Evolutionary conservation across 257 asterid species (phyloP).

Genomic region (Solanum clarkiae): DNA sequence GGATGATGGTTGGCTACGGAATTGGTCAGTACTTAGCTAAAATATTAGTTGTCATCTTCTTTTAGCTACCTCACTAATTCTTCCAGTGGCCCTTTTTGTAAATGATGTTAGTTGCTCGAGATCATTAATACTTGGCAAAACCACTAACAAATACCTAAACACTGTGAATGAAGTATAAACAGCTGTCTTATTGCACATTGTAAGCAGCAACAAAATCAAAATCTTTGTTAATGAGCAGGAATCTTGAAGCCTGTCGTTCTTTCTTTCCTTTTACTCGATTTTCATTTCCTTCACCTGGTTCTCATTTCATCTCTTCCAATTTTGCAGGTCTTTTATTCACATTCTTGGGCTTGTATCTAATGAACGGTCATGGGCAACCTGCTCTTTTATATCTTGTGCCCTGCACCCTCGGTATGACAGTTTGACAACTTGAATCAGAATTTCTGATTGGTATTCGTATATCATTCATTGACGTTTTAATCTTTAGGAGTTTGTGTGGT

Average conservation of each 20-base stretch:
- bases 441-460: neutral
- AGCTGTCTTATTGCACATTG: neutral
- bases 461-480: neutral
- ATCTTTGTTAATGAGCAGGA: neutral
- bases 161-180: neutral
- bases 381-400: conserved; percentile 68
- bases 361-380: conserved; percentile 52
- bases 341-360: conserved; percentile 34
- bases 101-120: neutral
- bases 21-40: conserved; percentile 46
- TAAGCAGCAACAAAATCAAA: neutral
- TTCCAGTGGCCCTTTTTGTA: neutral
- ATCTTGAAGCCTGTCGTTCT: neutral
- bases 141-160: neutral
- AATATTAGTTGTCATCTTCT: neutral
- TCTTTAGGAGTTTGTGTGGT: conserved; percentile 21
- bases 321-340: conserved; percentile 33
- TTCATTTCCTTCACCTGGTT: neutral
- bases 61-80: neutral
- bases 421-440: neutral
- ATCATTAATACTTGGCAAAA: neutral
- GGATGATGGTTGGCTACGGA: conserved; percentile 86
- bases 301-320: neutral
- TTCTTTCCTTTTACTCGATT: neutral
- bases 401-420: conserved; percentile 34